These are phyloP conservation scores for Castanea crenata DNA, from an alignment of 306 rosid species.

Conservation along the genomic window DNA sequence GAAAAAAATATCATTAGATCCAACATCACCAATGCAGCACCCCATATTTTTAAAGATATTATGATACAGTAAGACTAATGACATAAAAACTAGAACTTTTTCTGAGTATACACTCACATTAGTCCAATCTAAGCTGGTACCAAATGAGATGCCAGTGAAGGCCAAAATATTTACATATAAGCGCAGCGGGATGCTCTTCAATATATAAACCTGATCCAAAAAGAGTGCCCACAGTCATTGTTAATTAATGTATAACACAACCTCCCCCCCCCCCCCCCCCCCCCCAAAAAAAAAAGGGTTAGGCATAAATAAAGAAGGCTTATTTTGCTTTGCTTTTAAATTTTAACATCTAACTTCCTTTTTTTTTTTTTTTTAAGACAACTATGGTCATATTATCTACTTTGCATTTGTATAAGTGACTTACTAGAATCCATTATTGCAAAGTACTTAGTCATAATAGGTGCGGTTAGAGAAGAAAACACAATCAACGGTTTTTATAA, in stretches of 20 bases:
- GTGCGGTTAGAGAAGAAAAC: background rate
- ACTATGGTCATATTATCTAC: background rate
- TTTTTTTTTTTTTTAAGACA: too few relatives aligned
- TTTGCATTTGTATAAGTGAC: background rate
- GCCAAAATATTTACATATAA: conserved; percentile 55
- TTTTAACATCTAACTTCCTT: too few relatives aligned
- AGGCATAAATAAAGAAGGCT: too few relatives aligned
- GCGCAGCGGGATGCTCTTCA: conserved; percentile 80
- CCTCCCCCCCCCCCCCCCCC: background rate
- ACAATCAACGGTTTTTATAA: background rate
- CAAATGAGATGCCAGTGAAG: conserved; percentile 49
- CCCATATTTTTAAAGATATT: background rate
- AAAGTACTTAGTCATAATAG: background rate
- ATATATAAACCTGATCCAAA: conserved; percentile 56
- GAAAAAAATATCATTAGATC: conserved; percentile 11
- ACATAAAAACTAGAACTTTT: background rate
- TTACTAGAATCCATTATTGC: too few relatives aligned
- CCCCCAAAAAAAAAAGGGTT: background rate
- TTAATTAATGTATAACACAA: background rate
- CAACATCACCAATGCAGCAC: conserved; percentile 13
- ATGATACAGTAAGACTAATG: background rate
- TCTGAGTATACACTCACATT: conserved; percentile 52
- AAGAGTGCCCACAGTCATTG: conserved; percentile 21
- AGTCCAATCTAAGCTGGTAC: conserved; percentile 57
- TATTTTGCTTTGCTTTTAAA: too few relatives aligned